These are phyloP conservation scores for Persicaria tinctoria DNA, from an alignment of 148 eudicot species.

Conservation along the genomic window DNA sequence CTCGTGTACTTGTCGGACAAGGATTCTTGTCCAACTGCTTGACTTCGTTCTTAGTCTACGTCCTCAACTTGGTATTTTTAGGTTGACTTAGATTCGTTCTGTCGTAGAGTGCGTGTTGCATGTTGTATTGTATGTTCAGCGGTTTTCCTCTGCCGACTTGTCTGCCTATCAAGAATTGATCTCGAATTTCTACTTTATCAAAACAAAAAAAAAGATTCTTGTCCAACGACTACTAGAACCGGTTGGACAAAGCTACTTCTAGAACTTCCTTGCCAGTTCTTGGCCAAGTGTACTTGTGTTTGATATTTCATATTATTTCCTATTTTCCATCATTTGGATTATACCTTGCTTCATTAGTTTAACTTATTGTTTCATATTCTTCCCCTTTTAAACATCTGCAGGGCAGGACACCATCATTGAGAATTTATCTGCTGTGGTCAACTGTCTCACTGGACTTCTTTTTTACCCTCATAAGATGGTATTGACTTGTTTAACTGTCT, in stretches of 20 bases:
- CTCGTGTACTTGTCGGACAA: not conserved
- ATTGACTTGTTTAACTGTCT: slow-evolving; percentile 13
- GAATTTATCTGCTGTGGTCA: slow-evolving; percentile 42
- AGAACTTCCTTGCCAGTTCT: too few species aligned
- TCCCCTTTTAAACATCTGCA: slow-evolving; percentile 22
- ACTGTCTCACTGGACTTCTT: slow-evolving; percentile 49
- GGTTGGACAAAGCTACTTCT: too few species aligned
- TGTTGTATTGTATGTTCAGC: too few species aligned
- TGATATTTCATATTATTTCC: not conserved
- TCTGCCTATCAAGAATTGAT: too few species aligned
- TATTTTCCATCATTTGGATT: not conserved
- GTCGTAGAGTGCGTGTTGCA: too few species aligned
- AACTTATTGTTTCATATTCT: not conserved
- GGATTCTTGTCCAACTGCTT: not conserved
- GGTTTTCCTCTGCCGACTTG: too few species aligned
- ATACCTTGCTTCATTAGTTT: not conserved
- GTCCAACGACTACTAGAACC: not conserved
- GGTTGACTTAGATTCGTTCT: too few species aligned
- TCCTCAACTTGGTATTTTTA: too few species aligned
- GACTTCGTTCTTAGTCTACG: not conserved
- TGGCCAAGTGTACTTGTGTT: not conserved
- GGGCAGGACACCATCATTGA: slow-evolving; percentile 64
- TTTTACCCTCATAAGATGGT: slow-evolving; percentile 84
- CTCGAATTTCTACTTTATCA: too few species aligned
- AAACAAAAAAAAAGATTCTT: not conserved